phyloP scores from a whole-genome alignment of 768 basidiomycete species.

The Tylopilus plumbeoviolaceoides region DNA sequence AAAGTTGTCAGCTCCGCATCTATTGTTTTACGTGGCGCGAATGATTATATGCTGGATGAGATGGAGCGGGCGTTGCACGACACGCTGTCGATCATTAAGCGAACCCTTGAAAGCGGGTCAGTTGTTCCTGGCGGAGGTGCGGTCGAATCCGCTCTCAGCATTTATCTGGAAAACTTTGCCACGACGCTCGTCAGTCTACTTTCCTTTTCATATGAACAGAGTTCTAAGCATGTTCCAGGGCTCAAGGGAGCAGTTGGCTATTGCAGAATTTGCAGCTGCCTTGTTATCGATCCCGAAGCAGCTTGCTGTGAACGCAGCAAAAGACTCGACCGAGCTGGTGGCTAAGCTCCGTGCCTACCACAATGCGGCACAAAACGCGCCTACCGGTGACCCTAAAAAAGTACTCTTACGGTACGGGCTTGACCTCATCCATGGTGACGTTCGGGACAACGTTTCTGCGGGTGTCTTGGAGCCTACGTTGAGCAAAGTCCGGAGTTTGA shows the following conservation, averaged over 20 bases:
- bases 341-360: conserved; percentile 97
- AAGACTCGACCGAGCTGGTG: conserved; percentile 96
- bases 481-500: conserved; percentile 95
- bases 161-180: conserved; percentile 98
- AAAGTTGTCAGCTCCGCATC: conserved; percentile 93
- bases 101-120: conserved; percentile 91
- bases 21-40: conserved; percentile 92
- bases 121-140: conserved; percentile 98
- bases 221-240: conserved; percentile 51
- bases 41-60: conserved; percentile 99
- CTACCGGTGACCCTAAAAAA: conserved; percentile 88
- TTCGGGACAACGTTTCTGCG: conserved; percentile 90
- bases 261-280: conserved; percentile 96
- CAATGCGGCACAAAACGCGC: conserved; percentile 92
- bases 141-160: conserved; percentile 93
- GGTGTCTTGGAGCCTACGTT: conserved; percentile 96
- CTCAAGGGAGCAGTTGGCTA: conserved; percentile 95
- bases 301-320: conserved; percentile 95
- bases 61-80: conserved; percentile 98
- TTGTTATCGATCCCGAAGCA: conserved; percentile 95
- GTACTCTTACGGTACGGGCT: conserved; percentile 87
- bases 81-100: conserved; percentile 90
- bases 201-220: background rate
- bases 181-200: conserved; percentile 77
- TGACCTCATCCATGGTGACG: conserved; percentile 90